These are phyloP conservation scores for Phaeosphaeria sp. DNA, from an alignment of 2,329 filamentous ascomycete genomes.

Conservation along the genomic window DNA sequence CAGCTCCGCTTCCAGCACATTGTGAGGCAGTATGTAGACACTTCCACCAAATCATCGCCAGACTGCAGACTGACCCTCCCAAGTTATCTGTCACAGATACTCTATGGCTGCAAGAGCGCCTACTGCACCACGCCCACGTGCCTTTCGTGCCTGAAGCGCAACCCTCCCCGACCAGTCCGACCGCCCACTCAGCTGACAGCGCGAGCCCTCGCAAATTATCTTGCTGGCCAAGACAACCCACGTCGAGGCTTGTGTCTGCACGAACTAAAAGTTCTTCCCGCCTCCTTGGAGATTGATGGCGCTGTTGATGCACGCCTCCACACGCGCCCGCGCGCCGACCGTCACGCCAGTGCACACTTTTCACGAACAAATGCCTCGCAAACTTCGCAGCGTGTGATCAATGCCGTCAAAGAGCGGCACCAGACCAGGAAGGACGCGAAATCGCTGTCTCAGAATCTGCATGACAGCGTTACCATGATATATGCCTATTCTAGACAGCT, in stretches of 20 bases:
- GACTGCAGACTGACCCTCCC: background rate
- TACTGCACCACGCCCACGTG: conserved; percentile 79
- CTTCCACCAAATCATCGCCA: conserved; percentile 7
- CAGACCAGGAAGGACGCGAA: conserved; percentile 61
- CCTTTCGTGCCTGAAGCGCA: conserved; percentile 76
- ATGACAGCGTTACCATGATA: conserved; percentile 48
- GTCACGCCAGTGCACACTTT: background rate
- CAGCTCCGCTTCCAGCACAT: conserved; percentile 42
- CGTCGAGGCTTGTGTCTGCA: conserved; percentile 72
- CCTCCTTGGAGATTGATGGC: conserved; percentile 30
- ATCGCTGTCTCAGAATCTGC: conserved; percentile 67
- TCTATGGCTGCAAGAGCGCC: conserved; percentile 75
- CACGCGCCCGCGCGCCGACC: background rate
- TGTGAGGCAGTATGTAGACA: conserved; percentile 32
- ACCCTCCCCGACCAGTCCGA: conserved; percentile 73
- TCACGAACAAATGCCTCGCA: background rate
- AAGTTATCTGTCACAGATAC: conserved; percentile 82
- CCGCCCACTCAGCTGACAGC: conserved; percentile 84
- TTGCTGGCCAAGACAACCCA: conserved; percentile 81
- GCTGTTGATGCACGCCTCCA: conserved; percentile 7
- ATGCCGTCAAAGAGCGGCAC: conserved; percentile 28
- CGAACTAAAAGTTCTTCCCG: conserved; percentile 42
- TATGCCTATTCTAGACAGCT: conserved; percentile 43
- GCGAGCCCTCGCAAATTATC: conserved; percentile 77
- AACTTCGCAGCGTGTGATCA: conserved; percentile 14